Conservation (phyloP, 371 early-diverging fungal species). For the Actinomucor elegans region DNA sequence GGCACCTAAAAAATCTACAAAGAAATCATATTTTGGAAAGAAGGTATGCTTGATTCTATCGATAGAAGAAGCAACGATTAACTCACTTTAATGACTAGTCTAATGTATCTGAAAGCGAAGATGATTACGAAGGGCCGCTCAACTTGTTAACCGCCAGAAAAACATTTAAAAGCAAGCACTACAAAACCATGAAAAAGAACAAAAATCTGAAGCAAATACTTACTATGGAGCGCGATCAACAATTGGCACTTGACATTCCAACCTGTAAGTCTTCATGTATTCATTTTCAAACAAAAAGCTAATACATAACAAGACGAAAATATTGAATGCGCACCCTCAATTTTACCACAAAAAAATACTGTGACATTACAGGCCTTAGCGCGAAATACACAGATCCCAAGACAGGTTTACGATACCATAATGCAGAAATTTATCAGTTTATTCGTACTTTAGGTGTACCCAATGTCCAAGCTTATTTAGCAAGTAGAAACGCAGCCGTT, state of each 20-base stretch:
- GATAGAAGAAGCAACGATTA: neutral
- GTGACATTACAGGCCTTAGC: slow-evolving; percentile 86
- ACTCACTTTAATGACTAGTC: neutral
- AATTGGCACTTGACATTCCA: slow-evolving; percentile 64
- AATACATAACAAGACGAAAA: too few relatives aligned
- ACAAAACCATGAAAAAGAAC: slow-evolving; percentile 66
- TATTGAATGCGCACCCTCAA: slow-evolving; percentile 83
- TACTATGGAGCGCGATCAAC: slow-evolving; percentile 65
- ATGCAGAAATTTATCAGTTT: slow-evolving; percentile 79
- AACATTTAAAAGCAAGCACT: slow-evolving; percentile 73
- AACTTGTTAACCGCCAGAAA: slow-evolving; percentile 36
- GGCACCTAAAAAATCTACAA: slow-evolving; percentile 14
- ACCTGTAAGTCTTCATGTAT: slow-evolving; percentile 71
- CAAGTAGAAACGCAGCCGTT: slow-evolving; percentile 80
- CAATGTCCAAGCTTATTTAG: slow-evolving; percentile 81
- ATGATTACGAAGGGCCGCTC: slow-evolving; percentile 28
- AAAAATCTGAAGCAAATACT: slow-evolving; percentile 81
- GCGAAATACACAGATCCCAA: slow-evolving; percentile 89
- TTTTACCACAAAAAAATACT: slow-evolving; percentile 87
- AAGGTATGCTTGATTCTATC: neutral
- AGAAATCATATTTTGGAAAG: slow-evolving; percentile 15
- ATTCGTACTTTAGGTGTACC: slow-evolving; percentile 73
- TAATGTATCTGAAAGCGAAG: slow-evolving; percentile 14
- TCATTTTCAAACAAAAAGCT: too few relatives aligned
- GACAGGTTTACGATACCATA: slow-evolving; percentile 80